Evolutionary conservation across 73 alveolate species (phyloP), one percentile per base, ranked within the genome.

Genomic region (Paramecium caudatum): DNA sequence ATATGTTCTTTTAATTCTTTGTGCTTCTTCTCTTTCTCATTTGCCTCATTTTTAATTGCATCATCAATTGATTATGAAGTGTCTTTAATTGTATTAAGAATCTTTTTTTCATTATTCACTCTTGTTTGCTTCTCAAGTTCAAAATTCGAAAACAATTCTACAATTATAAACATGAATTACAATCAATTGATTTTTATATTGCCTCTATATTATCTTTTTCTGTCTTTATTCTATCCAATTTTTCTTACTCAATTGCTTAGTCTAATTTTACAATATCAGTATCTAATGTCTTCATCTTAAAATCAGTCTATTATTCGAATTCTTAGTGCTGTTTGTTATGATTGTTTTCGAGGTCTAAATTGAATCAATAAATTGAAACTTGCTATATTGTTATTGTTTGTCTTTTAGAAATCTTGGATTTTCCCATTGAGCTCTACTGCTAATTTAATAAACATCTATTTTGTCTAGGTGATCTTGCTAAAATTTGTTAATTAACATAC

Each of bases 201-300:
- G 15, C 15, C 8, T 33, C 86, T 5, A 69, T 69, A 33, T 69
- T 69, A 16, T 69, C 86, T 39, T 39, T 69, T 16, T 69, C 86
- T 32, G 86, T 39, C 5, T 37, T 69, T 12, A 69, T 69, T 33
- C 86, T 33, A 69, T 69, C 86, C 10, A 34, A 30, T 69, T 69
- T 69, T 39, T 69, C 86, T 69, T 69, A 69, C 13, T 69, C 86
- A 32, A 69, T 69, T 3, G 86, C 86, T 39, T 69, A 21, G 37
- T 69, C 63, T 39, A 69, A 69, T 12, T 30, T 34, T 12, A 69
- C 86, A 34, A 69, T 39, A 69, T 69, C 86, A 34, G 36, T 6
- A 69, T 69, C 86, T 39, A 69, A 69, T 4, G 19, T 69, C 0
- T n/a, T 16, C 1, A 74, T 21, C 19, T 45, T 39, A 3, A n/a